Conservation (phyloP, 805 yeast species). For the Candida incommunis region DNA sequence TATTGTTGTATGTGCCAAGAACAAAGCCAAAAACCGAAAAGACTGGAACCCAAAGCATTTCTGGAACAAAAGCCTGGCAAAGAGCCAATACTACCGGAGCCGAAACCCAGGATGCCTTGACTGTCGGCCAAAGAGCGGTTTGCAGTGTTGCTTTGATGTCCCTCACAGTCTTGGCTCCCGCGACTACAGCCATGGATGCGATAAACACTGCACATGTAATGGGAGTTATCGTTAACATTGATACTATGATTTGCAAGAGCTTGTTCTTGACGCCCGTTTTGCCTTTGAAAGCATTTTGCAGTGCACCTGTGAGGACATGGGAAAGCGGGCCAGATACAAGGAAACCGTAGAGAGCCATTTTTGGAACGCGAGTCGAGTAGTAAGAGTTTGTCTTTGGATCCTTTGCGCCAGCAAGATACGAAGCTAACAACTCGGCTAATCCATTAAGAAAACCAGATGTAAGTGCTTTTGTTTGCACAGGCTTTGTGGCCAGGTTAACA, state of each 20-base stretch:
- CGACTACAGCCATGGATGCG: constrained; percentile 21
- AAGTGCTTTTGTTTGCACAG: constrained; percentile 23
- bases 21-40: constrained; percentile 25
- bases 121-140: constrained; percentile 19
- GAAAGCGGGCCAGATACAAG: constrained; percentile 24
- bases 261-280: constrained; percentile 16
- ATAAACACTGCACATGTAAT: constrained; percentile 19
- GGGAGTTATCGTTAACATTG: constrained; percentile 22
- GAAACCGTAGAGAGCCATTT: constrained; percentile 26
- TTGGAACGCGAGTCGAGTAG: constrained; percentile 21
- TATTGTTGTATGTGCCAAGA: constrained; percentile 25
- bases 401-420: constrained; percentile 22
- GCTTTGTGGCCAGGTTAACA: constrained; percentile 15
- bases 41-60: constrained; percentile 26
- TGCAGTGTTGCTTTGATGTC: constrained; percentile 18
- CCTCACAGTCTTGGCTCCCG: constrained; percentile 20
- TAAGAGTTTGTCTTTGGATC: constrained; percentile 21
- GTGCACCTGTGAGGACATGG: constrained; percentile 19
- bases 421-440: constrained; percentile 21
- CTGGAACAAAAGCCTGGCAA: constrained; percentile 25
- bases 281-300: constrained; percentile 23
- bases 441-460: constrained; percentile 24
- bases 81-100: constrained; percentile 23
- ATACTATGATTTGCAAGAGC: constrained; percentile 21
- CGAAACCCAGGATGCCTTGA: constrained; percentile 23